Base-by-base conservation (phyloP, 441 rosid species). In the Manihot esculenta region DNA sequence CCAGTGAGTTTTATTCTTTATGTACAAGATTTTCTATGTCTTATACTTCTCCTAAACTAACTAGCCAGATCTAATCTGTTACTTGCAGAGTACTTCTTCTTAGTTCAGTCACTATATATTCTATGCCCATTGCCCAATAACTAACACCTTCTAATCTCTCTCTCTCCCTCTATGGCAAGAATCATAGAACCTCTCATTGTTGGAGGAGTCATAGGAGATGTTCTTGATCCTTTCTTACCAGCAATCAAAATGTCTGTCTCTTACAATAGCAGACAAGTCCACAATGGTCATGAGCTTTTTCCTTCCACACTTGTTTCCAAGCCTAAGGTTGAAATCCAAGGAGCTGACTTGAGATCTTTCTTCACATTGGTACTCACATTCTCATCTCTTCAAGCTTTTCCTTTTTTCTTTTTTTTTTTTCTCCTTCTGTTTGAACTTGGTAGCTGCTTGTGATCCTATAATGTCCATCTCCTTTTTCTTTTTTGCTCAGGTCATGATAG, bases 191-290 rank as follows among this genome's bases (percentile, higher is more conserved):
- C 98, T 45, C 93, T 94, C 30, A 84, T 83, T 33, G 76, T 92
- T 21, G 99, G 94, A 21, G 84, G 94, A 80, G 95, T 94, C 64
- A 84, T 94, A 21, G 97, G 97, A 55, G 99, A 94, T 78, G 92
- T 94, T 17, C 74, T 88, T 53, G 99, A 94, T 78, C 33, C 62
- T 64, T 87, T 88, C 81, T 77, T 69, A 58, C 86, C 88, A 5
- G 72, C 75, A 13, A 87, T 86, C 55, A 82, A 82, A 62, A 90
- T 94, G 88, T 75, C 79, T 0, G 88, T 94, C 56, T 78, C 86
- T 9, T 94, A 88, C 82, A 81, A 74, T 79, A 83, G 67, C 82
- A 89, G 81, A 83, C 87, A 84, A 73, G 93, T 94, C 30, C 85
- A 73, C 66, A 94, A 94, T 80, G 97, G 99, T 45, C 91, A 86